Percentiles rank a stretch among this genome's conserved stretches.
These are phyloP conservation scores for Aspergillus felis DNA, from an alignment of 2,329 filamentous ascomycete genomes.

Conservation along the genomic window DNA sequence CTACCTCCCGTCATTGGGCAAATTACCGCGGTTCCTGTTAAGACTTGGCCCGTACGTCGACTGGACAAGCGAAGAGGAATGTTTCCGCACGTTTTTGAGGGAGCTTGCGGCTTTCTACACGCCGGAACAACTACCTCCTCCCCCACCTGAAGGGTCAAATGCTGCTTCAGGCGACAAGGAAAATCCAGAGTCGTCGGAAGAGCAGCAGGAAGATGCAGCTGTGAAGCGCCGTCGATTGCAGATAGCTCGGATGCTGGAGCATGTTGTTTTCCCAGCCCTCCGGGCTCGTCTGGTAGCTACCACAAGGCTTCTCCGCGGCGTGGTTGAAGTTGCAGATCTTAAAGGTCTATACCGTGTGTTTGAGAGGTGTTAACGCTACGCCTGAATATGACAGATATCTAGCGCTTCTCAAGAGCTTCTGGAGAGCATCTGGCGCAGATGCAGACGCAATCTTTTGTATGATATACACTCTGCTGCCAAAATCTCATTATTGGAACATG, in stretches of 20 bases:
- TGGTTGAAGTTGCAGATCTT: slow-evolving; percentile 84
- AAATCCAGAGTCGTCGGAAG: slow-evolving; percentile 3
- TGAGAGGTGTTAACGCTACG: slow-evolving; percentile 69
- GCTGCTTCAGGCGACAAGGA: slow-evolving; percentile 1
- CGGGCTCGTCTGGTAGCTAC: slow-evolving; percentile 80
- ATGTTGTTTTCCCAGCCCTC: slow-evolving; percentile 86
- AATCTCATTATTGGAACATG: not conserved
- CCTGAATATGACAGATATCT: not conserved
- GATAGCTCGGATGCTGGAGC: slow-evolving; percentile 72
- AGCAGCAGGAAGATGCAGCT: slow-evolving; percentile 45
- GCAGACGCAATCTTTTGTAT: not conserved
- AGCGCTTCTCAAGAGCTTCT: not conserved
- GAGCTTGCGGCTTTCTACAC: slow-evolving; percentile 90
- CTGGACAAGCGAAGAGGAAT: slow-evolving; percentile 79
- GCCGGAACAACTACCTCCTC: slow-evolving; percentile 72
- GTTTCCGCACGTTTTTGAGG: slow-evolving; percentile 78
- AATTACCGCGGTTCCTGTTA: slow-evolving; percentile 84
- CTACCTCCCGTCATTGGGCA: slow-evolving; percentile 79
- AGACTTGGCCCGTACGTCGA: slow-evolving; percentile 82
- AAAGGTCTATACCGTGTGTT: slow-evolving; percentile 94
- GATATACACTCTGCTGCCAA: not conserved
- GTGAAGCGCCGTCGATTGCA: slow-evolving; percentile 57
- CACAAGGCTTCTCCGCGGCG: slow-evolving; percentile 66
- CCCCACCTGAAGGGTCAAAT: slow-evolving; percentile 1
- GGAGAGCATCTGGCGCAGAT: not conserved